These are phyloP conservation scores for Cryptococcus hybrid DNA, from an alignment of 1,284 basidiomycete species.

Conservation along the genomic window DNA sequence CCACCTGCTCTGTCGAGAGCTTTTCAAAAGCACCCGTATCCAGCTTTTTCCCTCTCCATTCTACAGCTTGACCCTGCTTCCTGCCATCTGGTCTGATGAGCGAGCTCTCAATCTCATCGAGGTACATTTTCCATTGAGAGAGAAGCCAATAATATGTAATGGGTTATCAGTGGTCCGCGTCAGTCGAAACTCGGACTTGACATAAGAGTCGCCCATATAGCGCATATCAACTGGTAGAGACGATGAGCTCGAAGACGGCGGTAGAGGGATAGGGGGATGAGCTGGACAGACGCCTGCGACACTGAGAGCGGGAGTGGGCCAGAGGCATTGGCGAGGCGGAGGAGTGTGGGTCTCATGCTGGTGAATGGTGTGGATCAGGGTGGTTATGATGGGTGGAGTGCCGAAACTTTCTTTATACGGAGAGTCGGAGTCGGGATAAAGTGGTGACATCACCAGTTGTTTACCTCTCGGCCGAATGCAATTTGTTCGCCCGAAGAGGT, in stretches of 20 bases:
- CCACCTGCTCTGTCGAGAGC: conserved; percentile 84
- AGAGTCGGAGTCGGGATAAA: background rate
- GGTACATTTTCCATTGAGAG: conserved; percentile 84
- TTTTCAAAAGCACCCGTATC: conserved; percentile 76
- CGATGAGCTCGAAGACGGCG: conserved; percentile 76
- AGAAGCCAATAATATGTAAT: conserved; percentile 78
- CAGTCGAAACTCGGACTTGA: conserved; percentile 84
- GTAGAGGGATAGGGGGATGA: conserved; percentile 71
- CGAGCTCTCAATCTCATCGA: conserved; percentile 62
- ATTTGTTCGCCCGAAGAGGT: no score
- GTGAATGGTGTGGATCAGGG: background rate
- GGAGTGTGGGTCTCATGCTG: conserved; percentile 22
- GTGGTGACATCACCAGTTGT: background rate
- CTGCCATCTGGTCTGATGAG: conserved; percentile 18
- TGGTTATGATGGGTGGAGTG: background rate
- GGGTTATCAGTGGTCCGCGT: conserved; percentile 79
- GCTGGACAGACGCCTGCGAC: conserved; percentile 59
- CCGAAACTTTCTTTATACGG: background rate
- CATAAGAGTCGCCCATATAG: conserved; percentile 79
- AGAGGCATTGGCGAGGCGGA: conserved; percentile 49
- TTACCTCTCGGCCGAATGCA: background rate
- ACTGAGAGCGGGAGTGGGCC: conserved; percentile 64
- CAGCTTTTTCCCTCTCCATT: conserved; percentile 66
- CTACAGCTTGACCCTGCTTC: conserved; percentile 41
- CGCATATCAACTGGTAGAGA: conserved; percentile 74